Evolutionary conservation across 1,284 basidiomycete species (phyloP).

Genomic region (Trichosporon inkin): DNA sequence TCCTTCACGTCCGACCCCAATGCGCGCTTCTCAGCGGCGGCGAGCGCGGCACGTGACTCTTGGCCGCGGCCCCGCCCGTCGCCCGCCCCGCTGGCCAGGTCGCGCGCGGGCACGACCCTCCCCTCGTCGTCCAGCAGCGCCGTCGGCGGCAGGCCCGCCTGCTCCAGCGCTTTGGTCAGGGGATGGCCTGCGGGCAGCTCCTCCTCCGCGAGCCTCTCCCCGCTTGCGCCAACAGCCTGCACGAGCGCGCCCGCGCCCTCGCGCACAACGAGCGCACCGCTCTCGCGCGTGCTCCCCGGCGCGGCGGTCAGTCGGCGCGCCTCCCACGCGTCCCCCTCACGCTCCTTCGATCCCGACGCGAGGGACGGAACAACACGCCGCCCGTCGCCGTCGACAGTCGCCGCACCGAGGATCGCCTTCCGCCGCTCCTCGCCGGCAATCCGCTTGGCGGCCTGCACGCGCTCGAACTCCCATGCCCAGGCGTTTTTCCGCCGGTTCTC

Average conservation of each 20-base stretch:
- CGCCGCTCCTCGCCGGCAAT: conserved; percentile 49
- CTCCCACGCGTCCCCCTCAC: conserved; percentile 39
- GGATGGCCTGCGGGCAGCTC: conserved; percentile 39
- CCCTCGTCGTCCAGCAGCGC: conserved; percentile 42
- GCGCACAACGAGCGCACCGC: conserved; percentile 11
- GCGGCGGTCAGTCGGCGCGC: conserved; percentile 17
- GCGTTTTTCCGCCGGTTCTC: conserved; percentile 62
- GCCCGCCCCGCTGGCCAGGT: conserved; percentile 33
- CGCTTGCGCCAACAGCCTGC: conserved; percentile 15
- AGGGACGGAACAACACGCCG: conserved; percentile 39
- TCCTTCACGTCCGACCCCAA: conserved; percentile 62
- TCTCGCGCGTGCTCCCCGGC: background rate
- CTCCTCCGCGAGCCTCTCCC: conserved; percentile 24
- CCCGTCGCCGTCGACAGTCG: conserved; percentile 39
- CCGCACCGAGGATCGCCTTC: conserved; percentile 47
- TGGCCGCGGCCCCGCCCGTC: conserved; percentile 38
- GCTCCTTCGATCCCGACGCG: conserved; percentile 33
- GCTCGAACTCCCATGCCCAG: conserved; percentile 91
- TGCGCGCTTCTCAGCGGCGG: conserved; percentile 52
- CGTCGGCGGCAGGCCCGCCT: conserved; percentile 48
- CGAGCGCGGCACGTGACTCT: conserved; percentile 30
- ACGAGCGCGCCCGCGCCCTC: conserved; percentile 22
- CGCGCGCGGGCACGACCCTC: conserved; percentile 42
- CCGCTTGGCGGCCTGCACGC: conserved; percentile 59
- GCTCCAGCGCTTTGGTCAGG: conserved; percentile 40